Conservation (phyloP, 148 eudicot species). For the Limonium bicolor region DNA sequence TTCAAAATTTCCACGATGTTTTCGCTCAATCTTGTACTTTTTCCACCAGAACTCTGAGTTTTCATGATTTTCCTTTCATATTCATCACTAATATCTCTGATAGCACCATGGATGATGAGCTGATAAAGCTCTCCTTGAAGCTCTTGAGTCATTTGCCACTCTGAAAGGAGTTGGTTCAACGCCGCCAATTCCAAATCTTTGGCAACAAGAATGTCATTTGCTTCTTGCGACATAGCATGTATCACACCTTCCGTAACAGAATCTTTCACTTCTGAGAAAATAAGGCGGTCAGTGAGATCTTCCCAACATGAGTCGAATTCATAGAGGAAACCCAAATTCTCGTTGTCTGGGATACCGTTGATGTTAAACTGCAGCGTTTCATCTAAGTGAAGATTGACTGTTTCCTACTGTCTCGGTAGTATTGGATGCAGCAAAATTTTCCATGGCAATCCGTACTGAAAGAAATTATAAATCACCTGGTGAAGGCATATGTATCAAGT, state of each 20-base stretch:
- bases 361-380: background rate
- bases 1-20: slow-evolving; percentile 35
- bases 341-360: background rate
- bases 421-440: no score
- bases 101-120: slow-evolving; percentile 22
- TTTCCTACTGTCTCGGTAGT: no score
- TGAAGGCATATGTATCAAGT: no score
- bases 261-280: slow-evolving; percentile 53
- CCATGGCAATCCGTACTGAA: no score
- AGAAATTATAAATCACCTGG: no score
- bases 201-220: slow-evolving; percentile 29
- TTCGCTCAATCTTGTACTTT: slow-evolving; percentile 18
- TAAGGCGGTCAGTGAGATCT: slow-evolving; percentile 52
- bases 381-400: no score
- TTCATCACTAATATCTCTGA: slow-evolving; percentile 26
- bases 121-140: slow-evolving; percentile 29
- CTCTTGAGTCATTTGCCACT: slow-evolving; percentile 22
- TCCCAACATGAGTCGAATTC: slow-evolving; percentile 49
- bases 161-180: slow-evolving; percentile 25
- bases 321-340: slow-evolving; percentile 19
- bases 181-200: slow-evolving; percentile 44
- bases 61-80: slow-evolving; percentile 24
- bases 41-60: slow-evolving; percentile 11
- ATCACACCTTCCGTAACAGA: slow-evolving; percentile 75
- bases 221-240: slow-evolving; percentile 56